Evolutionary conservation across 2,329 filamentous ascomycete species (phyloP).

Genomic region (Cladobotryum mycophilum): DNA sequence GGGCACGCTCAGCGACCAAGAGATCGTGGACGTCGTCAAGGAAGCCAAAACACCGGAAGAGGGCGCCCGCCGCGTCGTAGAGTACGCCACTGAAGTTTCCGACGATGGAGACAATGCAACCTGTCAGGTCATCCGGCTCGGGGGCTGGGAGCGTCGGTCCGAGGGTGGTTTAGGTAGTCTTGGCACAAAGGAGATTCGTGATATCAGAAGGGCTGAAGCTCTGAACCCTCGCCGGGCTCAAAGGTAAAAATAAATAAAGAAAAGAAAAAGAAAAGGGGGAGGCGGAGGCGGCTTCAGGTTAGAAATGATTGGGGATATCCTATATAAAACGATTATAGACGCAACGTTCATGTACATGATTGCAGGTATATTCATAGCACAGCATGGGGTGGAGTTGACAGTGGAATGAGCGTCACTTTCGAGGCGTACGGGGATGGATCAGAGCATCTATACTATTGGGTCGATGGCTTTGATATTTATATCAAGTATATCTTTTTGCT

Average conservation of each 20-base stretch:
- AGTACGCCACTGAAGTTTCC: constrained; percentile 82
- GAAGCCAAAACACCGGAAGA: constrained; percentile 88
- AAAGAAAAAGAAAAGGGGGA: background rate
- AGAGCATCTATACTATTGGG: no score
- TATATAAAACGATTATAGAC: background rate
- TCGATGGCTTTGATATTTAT: no score
- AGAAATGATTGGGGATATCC: background rate
- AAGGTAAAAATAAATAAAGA: constrained; percentile 24
- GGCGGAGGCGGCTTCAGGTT: background rate
- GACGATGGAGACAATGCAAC: constrained; percentile 62
- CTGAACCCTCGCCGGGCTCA: constrained; percentile 70
- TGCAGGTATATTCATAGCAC: constrained; percentile 12
- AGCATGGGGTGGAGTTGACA: constrained; percentile 16
- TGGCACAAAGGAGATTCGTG: constrained; percentile 85
- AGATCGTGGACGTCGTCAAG: constrained; percentile 93
- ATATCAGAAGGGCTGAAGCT: constrained; percentile 75
- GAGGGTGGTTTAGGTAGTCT: constrained; percentile 86
- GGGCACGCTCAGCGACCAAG: constrained; percentile 80
- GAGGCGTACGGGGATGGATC: no score
- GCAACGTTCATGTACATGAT: background rate
- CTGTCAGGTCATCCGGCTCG: constrained; percentile 59
- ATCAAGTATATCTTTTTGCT: no score
- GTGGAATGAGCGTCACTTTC: no score
- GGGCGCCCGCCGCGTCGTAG: constrained; percentile 70
- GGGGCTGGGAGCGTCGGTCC: constrained; percentile 63